Conservation (phyloP, 441 rosid species). For the Dalechampia spathulata region DNA sequence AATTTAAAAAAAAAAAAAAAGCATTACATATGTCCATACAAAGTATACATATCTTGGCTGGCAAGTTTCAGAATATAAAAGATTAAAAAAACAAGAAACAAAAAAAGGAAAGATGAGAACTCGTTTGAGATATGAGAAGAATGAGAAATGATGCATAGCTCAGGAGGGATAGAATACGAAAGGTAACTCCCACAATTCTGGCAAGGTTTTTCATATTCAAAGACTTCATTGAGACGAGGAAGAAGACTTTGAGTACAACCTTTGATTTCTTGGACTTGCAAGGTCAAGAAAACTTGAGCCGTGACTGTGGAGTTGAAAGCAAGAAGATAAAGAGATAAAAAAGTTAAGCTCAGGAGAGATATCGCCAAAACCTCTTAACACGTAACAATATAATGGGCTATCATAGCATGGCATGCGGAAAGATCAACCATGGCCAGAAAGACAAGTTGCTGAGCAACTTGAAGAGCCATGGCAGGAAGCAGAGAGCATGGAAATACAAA, state of each 20-base stretch:
- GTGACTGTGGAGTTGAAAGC: not conserved
- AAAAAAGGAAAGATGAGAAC: too few relatives aligned
- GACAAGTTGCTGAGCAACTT: not conserved
- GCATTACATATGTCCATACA: too few relatives aligned
- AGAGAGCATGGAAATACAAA: not conserved
- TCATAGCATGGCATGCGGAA: not conserved
- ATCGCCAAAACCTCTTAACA: slow-evolving; percentile 21
- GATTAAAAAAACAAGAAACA: too few relatives aligned
- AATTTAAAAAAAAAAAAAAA: too few relatives aligned
- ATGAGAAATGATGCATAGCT: not conserved
- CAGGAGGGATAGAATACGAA: slow-evolving; percentile 8
- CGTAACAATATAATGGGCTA: not conserved
- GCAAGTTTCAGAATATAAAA: too few relatives aligned
- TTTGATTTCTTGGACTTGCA: slow-evolving; percentile 40
- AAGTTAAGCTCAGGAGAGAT: slow-evolving; percentile 69
- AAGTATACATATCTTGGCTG: too few relatives aligned
- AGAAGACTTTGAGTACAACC: fast-evolving
- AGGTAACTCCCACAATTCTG: not conserved
- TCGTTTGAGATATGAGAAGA: too few relatives aligned
- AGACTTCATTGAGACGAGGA: not conserved
- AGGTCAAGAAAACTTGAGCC: slow-evolving; percentile 61
- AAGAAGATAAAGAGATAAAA: slow-evolving; percentile 6
- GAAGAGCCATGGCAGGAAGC: slow-evolving; percentile 5
- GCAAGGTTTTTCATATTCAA: not conserved
- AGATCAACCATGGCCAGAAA: slow-evolving; percentile 1